Evolutionary conservation across 371 early-diverging fungal species (phyloP), one percentile per base, ranked within the genome.

Genomic region (Zopfochytrium polystomum): DNA sequence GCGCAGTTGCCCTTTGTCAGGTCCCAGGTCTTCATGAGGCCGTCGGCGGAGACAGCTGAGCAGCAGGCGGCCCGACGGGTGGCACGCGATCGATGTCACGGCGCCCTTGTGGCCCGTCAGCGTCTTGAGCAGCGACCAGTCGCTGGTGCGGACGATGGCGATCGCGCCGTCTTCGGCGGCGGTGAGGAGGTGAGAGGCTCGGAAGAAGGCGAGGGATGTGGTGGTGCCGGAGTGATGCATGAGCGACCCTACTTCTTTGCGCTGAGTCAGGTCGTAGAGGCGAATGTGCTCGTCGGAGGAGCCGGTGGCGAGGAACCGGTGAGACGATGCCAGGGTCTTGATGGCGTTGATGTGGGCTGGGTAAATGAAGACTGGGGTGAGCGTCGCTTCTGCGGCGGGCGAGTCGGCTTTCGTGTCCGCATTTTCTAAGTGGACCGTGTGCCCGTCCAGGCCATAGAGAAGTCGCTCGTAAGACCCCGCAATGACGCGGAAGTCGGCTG

Each of bases 391-490:
- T 30, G 49, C 51, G 29, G 45, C 26, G 15, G 35, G 43, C 29
- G 65, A 46, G 7, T 47, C 46, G 1, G 23, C 32, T n/a, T n/a
- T n/a, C 25, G 35, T n/a, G 22, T n/a, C 22, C 33, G 44, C n/a
- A 25, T 34, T 18, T 35, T 42, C 30, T n/a, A n/a, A n/a, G 33
- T 20, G 30, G 22, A 46, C 45, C 11, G 20, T 22, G 5, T 33
- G 29, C 1, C 54, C 89, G 57, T 90, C 85, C 25, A 96, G 77
- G 27, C 98, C 98, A 66, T 93, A 96, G 25, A 98, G 80, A 20
- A 97, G 80, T 22, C 96, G 87, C 72, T 98, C 97, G 73, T 98
- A 98, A 29, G 95, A 90, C 53, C 98, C 98, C 3, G 88, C 87
- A 26, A 77, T 60, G 6, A 77, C 45, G 22, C 66, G 67, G 30